phyloP scores from a whole-genome alignment of 495 filamentous ascomycete genomes.

The Penicillium pancosmium region DNA sequence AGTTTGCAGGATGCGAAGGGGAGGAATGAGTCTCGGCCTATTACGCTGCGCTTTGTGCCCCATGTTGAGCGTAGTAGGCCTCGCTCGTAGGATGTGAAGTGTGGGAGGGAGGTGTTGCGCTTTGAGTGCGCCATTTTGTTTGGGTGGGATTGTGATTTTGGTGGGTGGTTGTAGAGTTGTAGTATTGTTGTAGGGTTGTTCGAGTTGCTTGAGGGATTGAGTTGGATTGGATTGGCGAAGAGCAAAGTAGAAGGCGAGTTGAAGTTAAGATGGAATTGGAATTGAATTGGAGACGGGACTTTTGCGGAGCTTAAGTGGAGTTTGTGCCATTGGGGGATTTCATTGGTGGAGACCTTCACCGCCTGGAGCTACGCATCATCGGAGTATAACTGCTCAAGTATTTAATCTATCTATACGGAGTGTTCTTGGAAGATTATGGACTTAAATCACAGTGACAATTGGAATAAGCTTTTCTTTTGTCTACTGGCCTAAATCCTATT shows the following conservation, averaged over 20 bases:
- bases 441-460: neutral
- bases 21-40: slow-evolving; percentile 90
- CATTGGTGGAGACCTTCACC: neutral
- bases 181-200: neutral
- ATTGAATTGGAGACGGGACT: neutral
- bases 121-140: slow-evolving; percentile 60
- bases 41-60: slow-evolving; percentile 80
- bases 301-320: neutral
- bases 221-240: neutral
- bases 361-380: neutral
- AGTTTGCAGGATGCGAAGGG: slow-evolving; percentile 89
- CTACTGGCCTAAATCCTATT: neutral
- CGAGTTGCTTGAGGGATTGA: neutral
- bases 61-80: slow-evolving; percentile 76
- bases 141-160: neutral
- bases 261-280: neutral
- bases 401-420: no score
- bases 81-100: slow-evolving; percentile 95
- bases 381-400: neutral
- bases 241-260: neutral
- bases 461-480: neutral
- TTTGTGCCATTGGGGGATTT: neutral
- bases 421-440: neutral
- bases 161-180: neutral
- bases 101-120: slow-evolving; percentile 92